Conservation (phyloP, 1,139 yeast species). For the Hanseniaspora gamundiae region DNA sequence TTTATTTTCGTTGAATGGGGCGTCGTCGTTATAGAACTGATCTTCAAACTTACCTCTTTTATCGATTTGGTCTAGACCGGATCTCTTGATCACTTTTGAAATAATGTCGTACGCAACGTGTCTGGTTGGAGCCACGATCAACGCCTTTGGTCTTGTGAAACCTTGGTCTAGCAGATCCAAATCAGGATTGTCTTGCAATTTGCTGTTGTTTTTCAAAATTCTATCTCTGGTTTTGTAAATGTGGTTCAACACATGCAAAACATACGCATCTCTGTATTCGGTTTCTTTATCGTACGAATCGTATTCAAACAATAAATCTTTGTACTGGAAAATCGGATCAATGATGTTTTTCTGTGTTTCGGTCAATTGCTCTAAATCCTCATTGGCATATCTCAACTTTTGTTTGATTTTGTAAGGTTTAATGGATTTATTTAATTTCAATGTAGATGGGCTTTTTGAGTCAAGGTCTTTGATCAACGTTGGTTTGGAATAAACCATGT, state of each 20-base stretch:
- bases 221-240: conserved; percentile 76
- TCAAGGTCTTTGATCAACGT: conserved; percentile 6
- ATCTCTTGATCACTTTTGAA: conserved; percentile 45
- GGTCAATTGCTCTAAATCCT: conserved; percentile 22
- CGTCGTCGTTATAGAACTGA: conserved; percentile 48
- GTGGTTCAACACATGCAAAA: conserved; percentile 71
- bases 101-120: conserved; percentile 64
- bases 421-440: conserved; percentile 16
- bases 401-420: conserved; percentile 25
- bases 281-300: conserved; percentile 31
- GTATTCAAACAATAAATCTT: conserved; percentile 59
- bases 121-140: conserved; percentile 76
- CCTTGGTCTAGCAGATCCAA: conserved; percentile 81
- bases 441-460: conserved; percentile 9
- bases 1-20: conserved; percentile 42
- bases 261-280: conserved; percentile 51
- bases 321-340: conserved; percentile 59
- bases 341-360: conserved; percentile 33
- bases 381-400: conserved; percentile 20
- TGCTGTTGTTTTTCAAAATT: conserved; percentile 61
- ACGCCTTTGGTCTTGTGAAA: conserved; percentile 82
- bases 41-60: conserved; percentile 62
- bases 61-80: conserved; percentile 67
- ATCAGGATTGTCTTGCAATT: conserved; percentile 27
- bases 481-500: conserved; percentile 18